These are phyloP conservation scores for Debaryomyces sp. DNA, from an alignment of 1,139 yeast species.

Conservation along the genomic window DNA sequence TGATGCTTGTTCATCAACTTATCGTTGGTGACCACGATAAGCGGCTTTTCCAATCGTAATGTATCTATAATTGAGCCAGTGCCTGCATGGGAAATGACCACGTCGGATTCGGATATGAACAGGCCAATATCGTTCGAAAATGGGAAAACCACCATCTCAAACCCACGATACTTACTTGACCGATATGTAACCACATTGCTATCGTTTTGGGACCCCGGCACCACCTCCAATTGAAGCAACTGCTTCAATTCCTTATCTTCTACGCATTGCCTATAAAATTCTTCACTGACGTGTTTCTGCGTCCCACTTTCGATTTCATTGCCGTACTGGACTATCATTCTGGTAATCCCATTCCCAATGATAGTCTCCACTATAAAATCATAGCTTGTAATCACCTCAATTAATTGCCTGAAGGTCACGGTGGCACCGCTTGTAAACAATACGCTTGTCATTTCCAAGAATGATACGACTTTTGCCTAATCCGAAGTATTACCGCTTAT, in stretches of 20 bases:
- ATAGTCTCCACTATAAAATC: conserved; percentile 39
- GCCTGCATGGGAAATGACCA: conserved; percentile 89
- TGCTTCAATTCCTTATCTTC: conserved; percentile 12
- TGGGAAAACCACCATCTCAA: conserved; percentile 41
- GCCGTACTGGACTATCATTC: conserved; percentile 72
- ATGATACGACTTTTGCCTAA: neutral
- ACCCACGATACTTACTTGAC: conserved; percentile 9
- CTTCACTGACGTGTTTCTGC: conserved; percentile 25
- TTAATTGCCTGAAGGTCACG: conserved; percentile 66
- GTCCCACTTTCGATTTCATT: conserved; percentile 37
- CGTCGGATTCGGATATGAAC: conserved; percentile 45
- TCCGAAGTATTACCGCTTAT: conserved; percentile 4
- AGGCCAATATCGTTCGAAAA: conserved; percentile 45
- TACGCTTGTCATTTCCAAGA: conserved; percentile 21
- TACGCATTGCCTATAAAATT: conserved; percentile 22
- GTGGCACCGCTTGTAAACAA: conserved; percentile 86
- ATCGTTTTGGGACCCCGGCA: neutral
- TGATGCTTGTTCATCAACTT: conserved; percentile 87
- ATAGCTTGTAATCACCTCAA: conserved; percentile 39
- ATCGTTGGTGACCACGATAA: conserved; percentile 73
- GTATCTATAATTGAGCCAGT: conserved; percentile 91
- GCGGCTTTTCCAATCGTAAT: conserved; percentile 53
- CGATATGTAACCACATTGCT: conserved; percentile 1
- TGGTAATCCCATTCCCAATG: conserved; percentile 32
- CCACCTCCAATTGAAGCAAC: conserved; percentile 12